Conservation (phyloP, 371 early-diverging fungal species). For the Mortierella sp. region DNA sequence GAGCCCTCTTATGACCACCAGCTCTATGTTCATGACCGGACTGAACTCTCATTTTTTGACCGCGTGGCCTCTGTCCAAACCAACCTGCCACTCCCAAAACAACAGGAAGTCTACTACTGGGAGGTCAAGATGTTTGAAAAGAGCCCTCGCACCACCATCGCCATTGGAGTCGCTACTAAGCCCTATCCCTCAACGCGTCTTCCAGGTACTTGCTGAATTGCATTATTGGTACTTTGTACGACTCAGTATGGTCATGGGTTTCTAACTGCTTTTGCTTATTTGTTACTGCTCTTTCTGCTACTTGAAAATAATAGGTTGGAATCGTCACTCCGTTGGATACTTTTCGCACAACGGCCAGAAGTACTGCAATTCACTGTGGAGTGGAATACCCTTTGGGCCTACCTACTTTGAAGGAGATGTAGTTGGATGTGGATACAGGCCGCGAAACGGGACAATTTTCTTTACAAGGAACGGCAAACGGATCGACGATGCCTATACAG, state of each 20-base stretch:
- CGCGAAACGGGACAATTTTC: slow-evolving; percentile 58
- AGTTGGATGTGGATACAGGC: slow-evolving; percentile 62
- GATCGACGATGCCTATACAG: slow-evolving; percentile 55
- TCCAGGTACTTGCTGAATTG: slow-evolving; percentile 64
- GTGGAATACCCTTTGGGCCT: slow-evolving; percentile 47
- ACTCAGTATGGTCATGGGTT: not conserved
- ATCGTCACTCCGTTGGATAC: slow-evolving; percentile 56
- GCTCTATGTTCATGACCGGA: slow-evolving; percentile 77
- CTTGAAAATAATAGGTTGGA: slow-evolving; percentile 65
- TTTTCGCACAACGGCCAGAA: slow-evolving; percentile 57
- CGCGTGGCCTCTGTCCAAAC: slow-evolving; percentile 84
- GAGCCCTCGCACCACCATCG: slow-evolving; percentile 69
- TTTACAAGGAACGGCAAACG: slow-evolving; percentile 62
- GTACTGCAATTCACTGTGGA: slow-evolving; percentile 53
- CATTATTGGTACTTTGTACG: not conserved
- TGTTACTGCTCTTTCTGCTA: no score
- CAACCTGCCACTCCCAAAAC: slow-evolving; percentile 84
- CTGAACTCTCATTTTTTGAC: slow-evolving; percentile 80
- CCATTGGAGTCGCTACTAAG: slow-evolving; percentile 77
- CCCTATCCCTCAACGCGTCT: slow-evolving; percentile 77
- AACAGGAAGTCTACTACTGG: slow-evolving; percentile 83
- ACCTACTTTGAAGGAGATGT: slow-evolving; percentile 58
- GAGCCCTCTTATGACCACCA: slow-evolving; percentile 73
- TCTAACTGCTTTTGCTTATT: not conserved
- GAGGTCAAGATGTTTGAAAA: slow-evolving; percentile 82